phyloP scores from a whole-genome alignment of 371 early-diverging fungal genomes.

The Mortierella sp. region DNA sequence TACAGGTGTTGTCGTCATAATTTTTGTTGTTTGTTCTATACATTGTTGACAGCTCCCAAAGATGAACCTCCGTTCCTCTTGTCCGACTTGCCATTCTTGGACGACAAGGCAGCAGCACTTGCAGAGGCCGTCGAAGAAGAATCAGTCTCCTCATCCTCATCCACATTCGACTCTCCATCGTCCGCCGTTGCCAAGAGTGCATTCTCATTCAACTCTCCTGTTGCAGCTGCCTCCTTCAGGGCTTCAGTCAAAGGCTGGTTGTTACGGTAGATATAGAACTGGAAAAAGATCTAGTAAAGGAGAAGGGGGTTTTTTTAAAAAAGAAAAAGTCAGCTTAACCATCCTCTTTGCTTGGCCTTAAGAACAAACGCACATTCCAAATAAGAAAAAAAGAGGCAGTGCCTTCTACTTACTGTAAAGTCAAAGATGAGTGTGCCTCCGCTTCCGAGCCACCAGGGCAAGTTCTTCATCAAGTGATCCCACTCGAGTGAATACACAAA shows the following conservation, averaged over 20 bases:
- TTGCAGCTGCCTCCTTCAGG: slow-evolving; percentile 39
- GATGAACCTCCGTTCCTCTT: neutral
- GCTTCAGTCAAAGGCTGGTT: slow-evolving; percentile 42
- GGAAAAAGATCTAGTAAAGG: slow-evolving; percentile 59
- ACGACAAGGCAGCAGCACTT: neutral
- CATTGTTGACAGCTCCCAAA: neutral
- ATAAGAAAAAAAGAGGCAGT: neutral
- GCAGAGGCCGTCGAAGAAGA: neutral
- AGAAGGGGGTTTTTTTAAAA: neutral
- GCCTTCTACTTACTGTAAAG: slow-evolving; percentile 57
- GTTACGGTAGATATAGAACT: slow-evolving; percentile 60
- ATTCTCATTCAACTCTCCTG: slow-evolving; percentile 39
- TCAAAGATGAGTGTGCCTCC: slow-evolving; percentile 66
- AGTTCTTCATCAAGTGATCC: slow-evolving; percentile 59
- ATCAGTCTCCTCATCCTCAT: neutral
- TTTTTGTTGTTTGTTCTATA: neutral
- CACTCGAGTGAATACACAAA: slow-evolving; percentile 58
- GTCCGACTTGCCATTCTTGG: neutral
- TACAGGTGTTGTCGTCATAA: too few relatives aligned
- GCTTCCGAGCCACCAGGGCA: slow-evolving; percentile 61
- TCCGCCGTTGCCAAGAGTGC: slow-evolving; percentile 31
- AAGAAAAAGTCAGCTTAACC: slow-evolving; percentile 6
- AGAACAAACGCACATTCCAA: neutral
- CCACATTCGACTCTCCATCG: neutral
- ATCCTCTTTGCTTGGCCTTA: neutral